Evolutionary conservation across 2,329 filamentous ascomycete species (phyloP).

Genomic region (Diatrype stigma): DNA sequence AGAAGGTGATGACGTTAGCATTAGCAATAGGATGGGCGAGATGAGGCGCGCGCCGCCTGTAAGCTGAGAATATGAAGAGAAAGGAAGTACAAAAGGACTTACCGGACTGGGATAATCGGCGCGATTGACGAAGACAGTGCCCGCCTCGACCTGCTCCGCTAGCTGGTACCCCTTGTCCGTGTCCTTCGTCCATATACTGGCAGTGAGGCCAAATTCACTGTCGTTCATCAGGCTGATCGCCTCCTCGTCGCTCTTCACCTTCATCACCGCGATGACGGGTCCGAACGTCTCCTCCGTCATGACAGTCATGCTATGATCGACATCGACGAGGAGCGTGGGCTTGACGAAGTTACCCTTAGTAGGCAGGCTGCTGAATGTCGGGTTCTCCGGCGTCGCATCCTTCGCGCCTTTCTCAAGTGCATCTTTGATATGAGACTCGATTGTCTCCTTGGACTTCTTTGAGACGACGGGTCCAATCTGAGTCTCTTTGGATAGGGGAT

Average conservation of each 20-base stretch:
- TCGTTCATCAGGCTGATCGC: constrained; percentile 88
- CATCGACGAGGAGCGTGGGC: constrained; percentile 75
- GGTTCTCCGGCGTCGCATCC: constrained; percentile 78
- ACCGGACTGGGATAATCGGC: constrained; percentile 90
- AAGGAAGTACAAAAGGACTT: constrained; percentile 36
- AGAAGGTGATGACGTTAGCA: constrained; percentile 15
- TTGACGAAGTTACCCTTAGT: constrained; percentile 83
- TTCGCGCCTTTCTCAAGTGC: constrained; percentile 79
- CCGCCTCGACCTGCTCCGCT: constrained; percentile 78
- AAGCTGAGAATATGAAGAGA: constrained; percentile 7
- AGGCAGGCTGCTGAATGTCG: constrained; percentile 68
- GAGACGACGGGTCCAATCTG: constrained; percentile 89
- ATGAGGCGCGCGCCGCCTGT: constrained; percentile 1
- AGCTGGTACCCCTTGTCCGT: constrained; percentile 69
- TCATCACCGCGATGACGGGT: constrained; percentile 85
- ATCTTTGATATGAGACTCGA: constrained; percentile 75
- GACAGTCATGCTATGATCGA: constrained; percentile 77
- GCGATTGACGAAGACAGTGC: constrained; percentile 93
- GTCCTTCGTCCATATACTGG: constrained; percentile 97
- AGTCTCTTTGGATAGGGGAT: constrained; percentile 74
- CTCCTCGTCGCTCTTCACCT: constrained; percentile 75
- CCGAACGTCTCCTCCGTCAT: constrained; percentile 97
- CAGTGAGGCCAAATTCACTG: constrained; percentile 88
- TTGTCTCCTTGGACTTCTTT: constrained; percentile 69
- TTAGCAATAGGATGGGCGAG: constrained; percentile 2